Conservation (phyloP, 495 filamentous ascomycete species). For the Podospora anserina region DNA sequence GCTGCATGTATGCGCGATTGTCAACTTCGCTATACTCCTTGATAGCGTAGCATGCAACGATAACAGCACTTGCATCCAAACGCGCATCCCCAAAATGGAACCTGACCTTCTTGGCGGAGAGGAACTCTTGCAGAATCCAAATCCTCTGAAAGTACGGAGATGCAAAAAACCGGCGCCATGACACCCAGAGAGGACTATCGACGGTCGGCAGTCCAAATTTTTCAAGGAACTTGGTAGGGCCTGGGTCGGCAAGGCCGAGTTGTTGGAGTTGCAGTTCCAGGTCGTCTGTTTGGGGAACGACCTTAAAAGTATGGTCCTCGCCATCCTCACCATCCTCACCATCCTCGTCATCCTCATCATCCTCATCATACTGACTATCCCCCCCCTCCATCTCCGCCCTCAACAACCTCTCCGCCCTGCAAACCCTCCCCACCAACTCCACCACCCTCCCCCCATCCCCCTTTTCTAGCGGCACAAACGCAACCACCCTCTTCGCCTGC, state of each 20-base stretch:
- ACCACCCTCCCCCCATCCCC: too few species aligned
- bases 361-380: too few species aligned
- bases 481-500: too few species aligned
- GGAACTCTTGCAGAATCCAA: neutral
- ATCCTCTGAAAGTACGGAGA: neutral
- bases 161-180: neutral
- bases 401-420: too few species aligned
- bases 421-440: too few species aligned
- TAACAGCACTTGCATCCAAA: neutral
- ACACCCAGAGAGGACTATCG: neutral
- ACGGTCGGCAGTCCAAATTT: neutral
- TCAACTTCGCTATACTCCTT: neutral
- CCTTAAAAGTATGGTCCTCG: too few species aligned
- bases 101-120: neutral
- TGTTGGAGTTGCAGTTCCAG: neutral
- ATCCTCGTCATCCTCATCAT: too few species aligned
- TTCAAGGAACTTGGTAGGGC: neutral
- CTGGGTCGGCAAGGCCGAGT: neutral
- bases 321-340: too few species aligned
- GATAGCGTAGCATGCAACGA: neutral
- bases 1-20: neutral
- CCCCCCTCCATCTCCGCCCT: too few species aligned
- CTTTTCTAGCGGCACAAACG: too few species aligned
- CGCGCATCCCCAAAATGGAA: neutral
- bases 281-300: neutral